Evolutionary conservation across 495 filamentous ascomycete genomes (phyloP).

Genomic region (Darksidea phi): DNA sequence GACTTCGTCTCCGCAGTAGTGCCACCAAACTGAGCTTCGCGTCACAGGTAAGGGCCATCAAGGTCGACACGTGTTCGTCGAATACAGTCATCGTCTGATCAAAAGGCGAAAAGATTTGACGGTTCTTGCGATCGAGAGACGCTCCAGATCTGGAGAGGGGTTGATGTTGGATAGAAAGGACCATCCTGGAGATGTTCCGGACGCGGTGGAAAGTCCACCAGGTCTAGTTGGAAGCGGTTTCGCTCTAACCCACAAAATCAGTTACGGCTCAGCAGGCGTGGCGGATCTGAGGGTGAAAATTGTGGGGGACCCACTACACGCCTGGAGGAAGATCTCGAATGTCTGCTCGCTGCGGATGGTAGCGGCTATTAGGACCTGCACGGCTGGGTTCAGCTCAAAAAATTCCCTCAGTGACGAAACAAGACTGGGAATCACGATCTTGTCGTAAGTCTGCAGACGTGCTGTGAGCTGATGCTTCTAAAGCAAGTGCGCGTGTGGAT

Average conservation of each 20-base stretch:
- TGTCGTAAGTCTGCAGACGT: slow-evolving; percentile 62
- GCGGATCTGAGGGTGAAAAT: not conserved
- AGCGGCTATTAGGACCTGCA: slow-evolving; percentile 58
- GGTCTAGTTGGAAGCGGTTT: slow-evolving; percentile 32
- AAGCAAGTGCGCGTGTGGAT: not conserved
- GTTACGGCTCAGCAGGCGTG: slow-evolving; percentile 9
- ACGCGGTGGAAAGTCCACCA: slow-evolving; percentile 34
- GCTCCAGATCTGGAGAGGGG: slow-evolving; percentile 41
- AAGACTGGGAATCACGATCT: slow-evolving; percentile 55
- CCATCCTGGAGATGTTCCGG: slow-evolving; percentile 33
- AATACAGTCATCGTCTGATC: not conserved
- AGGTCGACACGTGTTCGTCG: slow-evolving; percentile 12
- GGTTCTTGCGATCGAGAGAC: slow-evolving; percentile 22
- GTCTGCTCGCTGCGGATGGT: slow-evolving; percentile 65
- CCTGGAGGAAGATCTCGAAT: slow-evolving; percentile 54
- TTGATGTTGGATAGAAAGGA: slow-evolving; percentile 40
- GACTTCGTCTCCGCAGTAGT: not conserved
- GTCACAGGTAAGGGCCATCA: not conserved
- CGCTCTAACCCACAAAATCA: slow-evolving; percentile 35
- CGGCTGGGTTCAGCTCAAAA: slow-evolving; percentile 50
- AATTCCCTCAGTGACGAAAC: slow-evolving; percentile 56
- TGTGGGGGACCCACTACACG: slow-evolving; percentile 52
- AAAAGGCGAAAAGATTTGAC: slow-evolving; percentile 20
- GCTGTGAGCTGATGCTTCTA: not conserved
- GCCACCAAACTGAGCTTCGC: not conserved